These are phyloP conservation scores for Heimioporus sp. DNA, from an alignment of 768 basidiomycete species.

Conservation along the genomic window DNA sequence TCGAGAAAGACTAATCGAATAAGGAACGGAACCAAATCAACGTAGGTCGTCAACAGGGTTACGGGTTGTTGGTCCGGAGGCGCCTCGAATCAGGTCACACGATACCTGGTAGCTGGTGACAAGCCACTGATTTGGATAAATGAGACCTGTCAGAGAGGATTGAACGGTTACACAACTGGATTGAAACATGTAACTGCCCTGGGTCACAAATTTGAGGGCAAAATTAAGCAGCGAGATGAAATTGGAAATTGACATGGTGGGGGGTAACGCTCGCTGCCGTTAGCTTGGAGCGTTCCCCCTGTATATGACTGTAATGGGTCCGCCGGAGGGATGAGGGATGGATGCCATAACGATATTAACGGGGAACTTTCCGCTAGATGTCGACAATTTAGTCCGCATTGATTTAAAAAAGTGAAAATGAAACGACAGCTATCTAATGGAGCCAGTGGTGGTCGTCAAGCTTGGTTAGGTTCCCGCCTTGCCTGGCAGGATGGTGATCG, in stretches of 20 bases:
- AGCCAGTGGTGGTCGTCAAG: conserved; percentile 14
- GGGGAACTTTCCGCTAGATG: conserved; percentile 20
- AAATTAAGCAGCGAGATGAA: conserved; percentile 17
- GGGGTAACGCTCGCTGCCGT: conserved; percentile 25
- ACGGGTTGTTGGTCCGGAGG: conserved; percentile 18
- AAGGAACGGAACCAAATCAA: conserved; percentile 22
- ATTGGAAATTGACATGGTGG: conserved; percentile 20
- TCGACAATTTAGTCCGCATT: conserved; percentile 6
- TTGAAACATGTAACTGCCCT: conserved; percentile 25
- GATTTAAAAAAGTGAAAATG: conserved; percentile 3
- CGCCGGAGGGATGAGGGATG: conserved; percentile 16
- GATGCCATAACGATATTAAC: conserved; percentile 32
- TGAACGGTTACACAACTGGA: conserved; percentile 27
- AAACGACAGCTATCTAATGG: conserved; percentile 7
- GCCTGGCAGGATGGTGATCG: conserved; percentile 18
- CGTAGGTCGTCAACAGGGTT: conserved; percentile 11
- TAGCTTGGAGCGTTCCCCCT: conserved; percentile 22
- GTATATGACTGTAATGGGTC: conserved; percentile 35
- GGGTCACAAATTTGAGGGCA: conserved; percentile 20
- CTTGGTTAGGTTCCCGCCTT: conserved; percentile 13
- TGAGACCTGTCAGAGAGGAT: conserved; percentile 25
- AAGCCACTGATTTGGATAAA: conserved; percentile 29
- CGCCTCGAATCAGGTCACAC: conserved; percentile 21
- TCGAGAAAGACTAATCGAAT: conserved; percentile 37
- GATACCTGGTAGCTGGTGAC: conserved; percentile 18